Percentiles rank a stretch among this genome's conserved stretches.
Evolutionary conservation across 768 basidiomycete genomes (phyloP).

Genomic region (Leucosporidium scottii): DNA sequence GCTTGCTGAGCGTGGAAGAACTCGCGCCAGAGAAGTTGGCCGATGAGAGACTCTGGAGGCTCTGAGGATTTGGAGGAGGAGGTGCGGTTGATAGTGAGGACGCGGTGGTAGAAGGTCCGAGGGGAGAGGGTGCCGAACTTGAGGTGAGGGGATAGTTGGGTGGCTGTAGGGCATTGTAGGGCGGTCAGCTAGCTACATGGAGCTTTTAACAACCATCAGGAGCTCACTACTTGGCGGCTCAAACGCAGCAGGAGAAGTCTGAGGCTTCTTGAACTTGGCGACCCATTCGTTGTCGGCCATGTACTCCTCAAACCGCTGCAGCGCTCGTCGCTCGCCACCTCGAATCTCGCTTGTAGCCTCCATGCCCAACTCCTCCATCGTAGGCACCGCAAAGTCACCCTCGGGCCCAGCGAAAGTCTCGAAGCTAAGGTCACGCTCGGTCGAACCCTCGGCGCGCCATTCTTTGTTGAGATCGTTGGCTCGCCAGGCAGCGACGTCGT

Average conservation of each 20-base stretch:
- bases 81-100: slow-evolving; percentile 37
- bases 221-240: slow-evolving; percentile 38
- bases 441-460: slow-evolving; percentile 24
- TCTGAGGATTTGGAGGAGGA: slow-evolving; percentile 29
- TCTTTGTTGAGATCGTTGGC: slow-evolving; percentile 28
- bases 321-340: slow-evolving; percentile 40
- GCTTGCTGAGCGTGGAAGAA: slow-evolving; percentile 42
- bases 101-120: slow-evolving; percentile 42
- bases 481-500: slow-evolving; percentile 2
- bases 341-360: slow-evolving; percentile 37
- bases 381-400: slow-evolving; percentile 41
- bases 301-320: slow-evolving; percentile 37
- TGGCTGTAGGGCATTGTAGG: slow-evolving; percentile 22
- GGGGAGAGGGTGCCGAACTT: slow-evolving; percentile 45
- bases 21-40: slow-evolving; percentile 43
- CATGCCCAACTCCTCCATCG: slow-evolving; percentile 41
- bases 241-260: slow-evolving; percentile 41
- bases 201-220: no score
- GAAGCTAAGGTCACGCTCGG: slow-evolving; percentile 20
- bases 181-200: background rate
- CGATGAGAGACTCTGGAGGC: slow-evolving; percentile 36
- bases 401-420: slow-evolving; percentile 40
- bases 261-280: slow-evolving; percentile 44
- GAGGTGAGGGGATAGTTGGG: slow-evolving; percentile 40
- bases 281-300: slow-evolving; percentile 35